phyloP scores from a whole-genome alignment of 768 basidiomycete species.

The Mycena leptocephala region DNA sequence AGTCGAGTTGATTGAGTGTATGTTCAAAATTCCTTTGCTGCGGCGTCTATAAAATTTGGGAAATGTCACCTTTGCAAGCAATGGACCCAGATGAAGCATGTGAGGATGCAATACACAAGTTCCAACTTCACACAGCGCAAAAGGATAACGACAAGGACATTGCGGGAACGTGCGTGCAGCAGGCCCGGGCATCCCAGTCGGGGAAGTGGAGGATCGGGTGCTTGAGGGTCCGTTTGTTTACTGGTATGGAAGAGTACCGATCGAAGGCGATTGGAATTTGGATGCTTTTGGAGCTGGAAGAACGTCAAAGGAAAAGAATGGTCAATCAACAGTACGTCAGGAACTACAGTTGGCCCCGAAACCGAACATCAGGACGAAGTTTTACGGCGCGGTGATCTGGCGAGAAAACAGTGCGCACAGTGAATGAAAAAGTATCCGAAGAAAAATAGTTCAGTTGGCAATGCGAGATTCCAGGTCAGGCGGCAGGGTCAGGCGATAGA shows the following conservation, averaged over 20 bases:
- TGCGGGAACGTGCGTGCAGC: too few relatives aligned
- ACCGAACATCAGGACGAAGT: too few relatives aligned
- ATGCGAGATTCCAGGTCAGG: background rate
- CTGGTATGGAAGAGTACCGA: background rate
- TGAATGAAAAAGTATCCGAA: too few relatives aligned
- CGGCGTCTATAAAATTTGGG: background rate
- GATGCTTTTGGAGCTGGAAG: background rate
- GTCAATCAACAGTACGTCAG: background rate
- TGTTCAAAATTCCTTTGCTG: background rate
- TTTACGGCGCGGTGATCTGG: background rate
- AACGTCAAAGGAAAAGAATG: background rate
- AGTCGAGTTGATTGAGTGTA: background rate
- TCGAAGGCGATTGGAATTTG: background rate
- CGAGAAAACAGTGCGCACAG: background rate
- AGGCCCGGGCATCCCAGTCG: too few relatives aligned
- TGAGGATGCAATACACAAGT: background rate
- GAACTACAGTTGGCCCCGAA: background rate
- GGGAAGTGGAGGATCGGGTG: too few relatives aligned
- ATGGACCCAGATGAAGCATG: background rate
- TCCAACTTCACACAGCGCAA: too few relatives aligned
- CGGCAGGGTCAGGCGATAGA: too few relatives aligned
- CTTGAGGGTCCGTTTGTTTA: background rate
- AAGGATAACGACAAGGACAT: too few relatives aligned
- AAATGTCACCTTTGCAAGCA: background rate
- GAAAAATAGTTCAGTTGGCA: background rate